phyloP scores from a whole-genome alignment of 768 basidiomycete genomes.

The Mycena galericulata region DNA sequence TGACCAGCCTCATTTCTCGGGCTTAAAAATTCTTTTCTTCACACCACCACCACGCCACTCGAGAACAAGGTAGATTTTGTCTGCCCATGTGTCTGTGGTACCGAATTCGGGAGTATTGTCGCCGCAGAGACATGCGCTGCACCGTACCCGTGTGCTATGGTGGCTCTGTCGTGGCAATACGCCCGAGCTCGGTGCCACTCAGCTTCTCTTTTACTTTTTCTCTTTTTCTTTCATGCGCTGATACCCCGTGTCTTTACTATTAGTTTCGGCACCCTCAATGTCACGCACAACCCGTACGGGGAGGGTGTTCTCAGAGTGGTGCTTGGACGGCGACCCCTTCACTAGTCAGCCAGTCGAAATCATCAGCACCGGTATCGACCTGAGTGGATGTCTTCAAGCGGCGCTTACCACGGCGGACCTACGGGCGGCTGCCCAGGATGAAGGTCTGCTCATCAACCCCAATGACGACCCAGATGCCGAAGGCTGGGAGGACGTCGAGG shows the following conservation, averaged over 20 bases:
- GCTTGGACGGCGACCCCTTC: no score
- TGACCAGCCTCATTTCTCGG: no score
- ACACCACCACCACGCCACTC: background rate
- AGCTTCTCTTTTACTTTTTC: no score
- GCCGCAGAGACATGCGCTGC: background rate
- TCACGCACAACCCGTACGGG: background rate
- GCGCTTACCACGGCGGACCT: background rate
- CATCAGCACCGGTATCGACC: background rate
- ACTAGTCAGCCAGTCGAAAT: background rate
- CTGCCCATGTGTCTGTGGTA: background rate
- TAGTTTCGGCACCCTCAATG: background rate
- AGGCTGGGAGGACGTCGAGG: no score
- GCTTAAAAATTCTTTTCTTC: no score
- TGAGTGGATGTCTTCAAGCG: background rate
- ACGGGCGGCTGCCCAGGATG: background rate
- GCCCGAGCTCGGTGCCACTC: background rate
- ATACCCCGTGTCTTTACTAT: background rate
- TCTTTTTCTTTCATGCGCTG: background rate
- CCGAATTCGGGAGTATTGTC: background rate
- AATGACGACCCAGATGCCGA: background rate
- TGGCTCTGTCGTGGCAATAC: background rate
- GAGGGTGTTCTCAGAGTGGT: no score
- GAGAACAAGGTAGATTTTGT: background rate
- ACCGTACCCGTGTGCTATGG: slow-evolving; percentile 8
- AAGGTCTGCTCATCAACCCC: no score